Evolutionary conservation across 2,329 filamentous ascomycete species (phyloP), one percentile per base, ranked within the genome.

Genomic region (Madurella mycetomatis): DNA sequence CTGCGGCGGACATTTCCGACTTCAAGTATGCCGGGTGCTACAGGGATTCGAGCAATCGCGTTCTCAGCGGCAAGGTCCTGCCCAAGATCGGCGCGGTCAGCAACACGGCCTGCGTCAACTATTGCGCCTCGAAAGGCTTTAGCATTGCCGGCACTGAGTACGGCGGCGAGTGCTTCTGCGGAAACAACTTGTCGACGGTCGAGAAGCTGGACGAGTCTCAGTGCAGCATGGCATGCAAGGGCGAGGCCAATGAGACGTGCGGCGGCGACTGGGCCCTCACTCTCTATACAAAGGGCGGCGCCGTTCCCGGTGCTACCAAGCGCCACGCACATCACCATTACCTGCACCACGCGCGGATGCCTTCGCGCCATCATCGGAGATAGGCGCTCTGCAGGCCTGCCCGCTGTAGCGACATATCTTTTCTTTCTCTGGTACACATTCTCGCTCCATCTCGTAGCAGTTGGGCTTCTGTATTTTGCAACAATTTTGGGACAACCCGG

Each of bases 181-280:
- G 74, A 15, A 69, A 75, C 57, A 62, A 62, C 19, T 62, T 78
- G 16, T 66, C 64, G 25, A 68, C 69, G 41, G 72, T 70, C 30
- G 65, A 70, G 46, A 68, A 70, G 57, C 62, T 82, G 16, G 72
- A 73, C 43, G 76, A 78, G 3, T 67, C 64, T 8, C 60, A 63
- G 12, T 84, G 81, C 68, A 66, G 67, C 41, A 75, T 73, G 61
- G 67, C 74, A 1, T 84, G 81, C 64, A 72, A 74, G 49, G 80
- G 78, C 18, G 74, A 81, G 58, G 56, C 57, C 1, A 65, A 63
- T 11, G 68, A 81, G 62, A 70, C 70, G 5, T 84, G 81, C 60
- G 81, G 81, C 45, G 80, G 79, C 15, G 58, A 65, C 51, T 71
- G 72, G 67, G 69, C 73, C 9, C 67, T 80, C 47, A 74, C 68